Percentiles rank a stretch among this genome's conserved stretches.
Conservation (phyloP, 495 filamentous ascomycete species). For the Penicillium coffeae region DNA sequence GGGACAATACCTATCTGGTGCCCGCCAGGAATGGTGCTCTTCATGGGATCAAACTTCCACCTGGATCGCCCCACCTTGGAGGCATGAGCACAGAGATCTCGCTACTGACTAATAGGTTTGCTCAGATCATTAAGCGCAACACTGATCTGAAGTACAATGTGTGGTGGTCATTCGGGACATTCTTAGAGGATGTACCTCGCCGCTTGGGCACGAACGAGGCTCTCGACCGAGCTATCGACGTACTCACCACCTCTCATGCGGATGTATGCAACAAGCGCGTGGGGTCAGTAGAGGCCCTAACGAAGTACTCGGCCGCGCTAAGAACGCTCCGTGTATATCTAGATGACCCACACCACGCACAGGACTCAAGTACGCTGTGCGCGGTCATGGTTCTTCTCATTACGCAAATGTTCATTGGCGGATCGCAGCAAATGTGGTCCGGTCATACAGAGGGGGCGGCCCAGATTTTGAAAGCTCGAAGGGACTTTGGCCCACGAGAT, state of each 20-base stretch:
- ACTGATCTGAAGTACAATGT: slow-evolving; percentile 43
- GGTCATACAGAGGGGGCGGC: slow-evolving; percentile 42
- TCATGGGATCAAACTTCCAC: neutral
- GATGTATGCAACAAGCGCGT: slow-evolving; percentile 19
- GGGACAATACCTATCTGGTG: too few species aligned
- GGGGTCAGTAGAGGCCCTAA: slow-evolving; percentile 19
- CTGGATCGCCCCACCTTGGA: neutral
- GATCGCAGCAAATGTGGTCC: slow-evolving; percentile 6
- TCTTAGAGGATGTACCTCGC: slow-evolving; percentile 32
- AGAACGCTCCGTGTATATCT: slow-evolving; percentile 30
- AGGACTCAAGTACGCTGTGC: slow-evolving; percentile 37
- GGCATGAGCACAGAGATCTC: slow-evolving; percentile 18
- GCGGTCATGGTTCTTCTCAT: slow-evolving; percentile 43
- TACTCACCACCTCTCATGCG: slow-evolving; percentile 30
- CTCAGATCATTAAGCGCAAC: slow-evolving; percentile 23
- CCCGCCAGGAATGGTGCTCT: too few species aligned
- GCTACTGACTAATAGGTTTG: slow-evolving; percentile 23
- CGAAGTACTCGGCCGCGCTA: slow-evolving; percentile 38
- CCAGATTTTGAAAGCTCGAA: slow-evolving; percentile 37
- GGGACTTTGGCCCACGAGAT: slow-evolving; percentile 26
- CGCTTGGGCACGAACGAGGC: slow-evolving; percentile 41
- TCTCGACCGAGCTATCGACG: slow-evolving; percentile 37
- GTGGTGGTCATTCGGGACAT: slow-evolving; percentile 38
- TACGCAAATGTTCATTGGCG: slow-evolving; percentile 30
- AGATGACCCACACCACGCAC: slow-evolving; percentile 34